These are phyloP conservation scores for Nakaseomyces kungkrabaensis DNA, from an alignment of 1,139 yeast genomes.

Conservation along the genomic window DNA sequence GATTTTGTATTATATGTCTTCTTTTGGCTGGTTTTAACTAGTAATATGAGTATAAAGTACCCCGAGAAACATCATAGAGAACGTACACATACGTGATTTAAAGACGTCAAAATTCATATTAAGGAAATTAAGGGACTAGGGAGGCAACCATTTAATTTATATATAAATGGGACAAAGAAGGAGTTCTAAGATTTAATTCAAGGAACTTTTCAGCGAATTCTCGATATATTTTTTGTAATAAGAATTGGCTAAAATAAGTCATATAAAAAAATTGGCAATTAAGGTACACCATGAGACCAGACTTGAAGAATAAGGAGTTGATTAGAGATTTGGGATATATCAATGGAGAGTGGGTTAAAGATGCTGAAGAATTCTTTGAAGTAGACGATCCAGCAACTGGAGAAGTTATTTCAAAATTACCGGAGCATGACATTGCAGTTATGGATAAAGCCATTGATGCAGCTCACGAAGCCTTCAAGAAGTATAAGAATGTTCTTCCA, in stretches of 20 bases:
- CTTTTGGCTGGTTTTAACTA: too few species aligned
- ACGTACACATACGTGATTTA: too few species aligned
- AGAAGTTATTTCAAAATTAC: slow-evolving; percentile 44
- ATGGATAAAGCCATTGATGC: slow-evolving; percentile 51
- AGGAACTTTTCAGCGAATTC: too few species aligned
- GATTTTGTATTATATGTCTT: too few species aligned
- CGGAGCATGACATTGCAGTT: slow-evolving; percentile 42
- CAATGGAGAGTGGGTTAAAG: slow-evolving; percentile 63
- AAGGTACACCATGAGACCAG: slow-evolving; percentile 9
- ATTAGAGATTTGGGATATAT: slow-evolving; percentile 50
- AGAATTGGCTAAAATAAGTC: too few species aligned
- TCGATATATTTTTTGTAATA: too few species aligned
- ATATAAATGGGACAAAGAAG: too few species aligned
- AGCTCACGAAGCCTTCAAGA: slow-evolving; percentile 51
- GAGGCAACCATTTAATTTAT: background rate
- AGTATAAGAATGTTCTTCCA: slow-evolving; percentile 49
- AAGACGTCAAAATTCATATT: too few species aligned
- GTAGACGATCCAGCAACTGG: slow-evolving; percentile 73
- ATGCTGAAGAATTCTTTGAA: slow-evolving; percentile 45
- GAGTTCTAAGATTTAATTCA: too few species aligned
- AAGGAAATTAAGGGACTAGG: background rate
- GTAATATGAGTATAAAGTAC: too few species aligned
- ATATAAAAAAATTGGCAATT: too few species aligned
- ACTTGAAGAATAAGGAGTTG: slow-evolving; percentile 45
- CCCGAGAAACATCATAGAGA: too few species aligned